Conservation (phyloP, 208 protist genomes). For the Strigomonas oncopelti region DNA sequence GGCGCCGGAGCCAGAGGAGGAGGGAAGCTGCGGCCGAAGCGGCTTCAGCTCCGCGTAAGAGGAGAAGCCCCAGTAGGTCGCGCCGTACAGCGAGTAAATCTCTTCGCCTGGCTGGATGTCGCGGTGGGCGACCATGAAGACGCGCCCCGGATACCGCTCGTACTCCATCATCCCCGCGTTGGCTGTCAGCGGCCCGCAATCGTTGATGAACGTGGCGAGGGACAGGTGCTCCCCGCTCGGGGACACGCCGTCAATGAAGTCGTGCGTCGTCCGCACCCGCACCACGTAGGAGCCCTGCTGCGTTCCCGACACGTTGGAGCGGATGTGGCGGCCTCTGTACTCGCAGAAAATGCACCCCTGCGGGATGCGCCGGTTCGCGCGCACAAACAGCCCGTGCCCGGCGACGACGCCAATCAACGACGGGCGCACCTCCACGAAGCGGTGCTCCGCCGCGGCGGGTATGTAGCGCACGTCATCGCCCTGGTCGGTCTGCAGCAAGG, state of each 20-base stretch:
- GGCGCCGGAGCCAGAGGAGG: background rate
- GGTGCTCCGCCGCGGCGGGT: conserved; percentile 56
- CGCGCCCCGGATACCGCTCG: conserved; percentile 57
- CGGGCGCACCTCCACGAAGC: conserved; percentile 71
- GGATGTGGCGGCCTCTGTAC: conserved; percentile 59
- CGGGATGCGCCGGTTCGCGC: conserved; percentile 47
- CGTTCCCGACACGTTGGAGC: conserved; percentile 17
- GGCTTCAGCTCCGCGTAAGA: conserved; percentile 63
- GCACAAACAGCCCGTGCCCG: conserved; percentile 80
- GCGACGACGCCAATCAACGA: conserved; percentile 55
- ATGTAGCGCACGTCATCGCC: conserved; percentile 60
- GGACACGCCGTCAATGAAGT: conserved; percentile 74
- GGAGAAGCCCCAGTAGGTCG: conserved; percentile 81
- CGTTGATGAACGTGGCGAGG: conserved; percentile 86
- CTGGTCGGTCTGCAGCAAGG: conserved; percentile 39
- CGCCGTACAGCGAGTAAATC: conserved; percentile 79
- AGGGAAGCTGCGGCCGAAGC: conserved; percentile 1
- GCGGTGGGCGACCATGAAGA: conserved; percentile 76
- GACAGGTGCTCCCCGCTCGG: conserved; percentile 63
- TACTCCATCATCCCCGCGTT: conserved; percentile 86
- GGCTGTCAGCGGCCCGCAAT: conserved; percentile 56
- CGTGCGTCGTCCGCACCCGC: conserved; percentile 45
- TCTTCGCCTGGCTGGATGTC: conserved; percentile 76
- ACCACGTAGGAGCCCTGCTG: conserved; percentile 68
- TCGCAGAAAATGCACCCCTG: conserved; percentile 79